Percentiles rank a stretch among this genome's conserved stretches.
Conservation (phyloP, 495 filamentous ascomycete species). For the Aspergillus affinis region DNA sequence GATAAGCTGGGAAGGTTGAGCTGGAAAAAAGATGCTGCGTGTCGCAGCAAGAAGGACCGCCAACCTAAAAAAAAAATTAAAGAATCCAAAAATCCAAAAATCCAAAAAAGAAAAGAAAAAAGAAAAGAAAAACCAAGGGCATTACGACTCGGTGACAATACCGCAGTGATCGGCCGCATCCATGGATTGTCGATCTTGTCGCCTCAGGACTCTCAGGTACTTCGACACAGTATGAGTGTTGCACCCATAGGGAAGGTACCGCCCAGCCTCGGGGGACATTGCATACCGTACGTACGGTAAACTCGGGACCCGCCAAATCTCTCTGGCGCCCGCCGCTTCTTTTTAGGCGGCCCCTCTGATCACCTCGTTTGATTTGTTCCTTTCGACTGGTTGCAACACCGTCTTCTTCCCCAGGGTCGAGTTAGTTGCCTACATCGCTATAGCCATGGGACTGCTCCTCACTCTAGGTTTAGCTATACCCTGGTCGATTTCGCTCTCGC, state of each 20-base stretch:
- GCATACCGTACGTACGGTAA: not conserved
- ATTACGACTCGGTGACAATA: conserved; percentile 14
- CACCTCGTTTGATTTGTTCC: too few species aligned
- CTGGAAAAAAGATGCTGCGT: conserved; percentile 28
- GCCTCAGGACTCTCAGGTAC: not conserved
- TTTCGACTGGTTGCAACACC: too few species aligned
- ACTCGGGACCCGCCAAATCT: conserved; percentile 8
- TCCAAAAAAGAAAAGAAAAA: not conserved
- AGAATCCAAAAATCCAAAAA: too few species aligned
- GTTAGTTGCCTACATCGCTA: not conserved
- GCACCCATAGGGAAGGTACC: conserved; percentile 9
- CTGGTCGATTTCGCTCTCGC: not conserved
- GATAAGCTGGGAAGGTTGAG: conserved; percentile 23
- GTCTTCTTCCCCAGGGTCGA: too few species aligned
- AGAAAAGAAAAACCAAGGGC: conserved; percentile 1
- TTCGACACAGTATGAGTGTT: not conserved
- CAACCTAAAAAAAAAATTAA: not conserved
- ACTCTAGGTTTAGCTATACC: too few species aligned
- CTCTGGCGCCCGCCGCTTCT: conserved; percentile 24
- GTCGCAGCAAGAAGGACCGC: conserved; percentile 13
- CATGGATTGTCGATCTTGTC: not conserved
- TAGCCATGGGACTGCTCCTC: not conserved
- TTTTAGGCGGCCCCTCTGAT: conserved; percentile 12
- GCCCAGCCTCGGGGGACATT: conserved; percentile 5
- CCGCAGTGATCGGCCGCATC: not conserved